phyloP scores from a whole-genome alignment of 108 stramenopile genomes.

The Cylindrotheca closterium region DNA sequence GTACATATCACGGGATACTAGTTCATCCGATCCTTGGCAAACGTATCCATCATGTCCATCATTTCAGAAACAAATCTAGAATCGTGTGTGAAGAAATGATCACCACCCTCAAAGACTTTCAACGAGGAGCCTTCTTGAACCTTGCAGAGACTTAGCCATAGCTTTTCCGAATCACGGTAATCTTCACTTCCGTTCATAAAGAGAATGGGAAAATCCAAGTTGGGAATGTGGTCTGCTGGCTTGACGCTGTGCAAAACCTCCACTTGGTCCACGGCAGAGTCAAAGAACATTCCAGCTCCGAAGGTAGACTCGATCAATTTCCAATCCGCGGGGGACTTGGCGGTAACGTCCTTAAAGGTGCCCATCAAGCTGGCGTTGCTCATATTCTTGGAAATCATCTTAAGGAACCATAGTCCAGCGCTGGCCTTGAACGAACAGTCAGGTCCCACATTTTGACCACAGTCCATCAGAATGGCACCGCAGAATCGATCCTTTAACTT shows the following conservation, averaged over 20 bases:
- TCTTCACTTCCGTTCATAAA: constrained; percentile 64
- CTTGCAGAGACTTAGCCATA: constrained; percentile 49
- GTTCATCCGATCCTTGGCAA: no score
- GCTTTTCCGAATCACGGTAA: constrained; percentile 54
- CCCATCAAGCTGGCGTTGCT: constrained; percentile 41
- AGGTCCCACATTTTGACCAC: constrained; percentile 65
- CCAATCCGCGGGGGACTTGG: constrained; percentile 51
- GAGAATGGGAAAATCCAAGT: constrained; percentile 40
- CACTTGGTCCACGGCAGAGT: constrained; percentile 39
- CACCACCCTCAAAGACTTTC: constrained; percentile 62
- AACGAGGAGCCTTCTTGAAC: constrained; percentile 36
- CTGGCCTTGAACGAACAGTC: constrained; percentile 49
- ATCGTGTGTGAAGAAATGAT: constrained; percentile 65
- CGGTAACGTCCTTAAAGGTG: constrained; percentile 36
- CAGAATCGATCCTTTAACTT: constrained; percentile 33
- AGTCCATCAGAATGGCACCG: constrained; percentile 55
- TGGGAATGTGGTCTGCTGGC: constrained; percentile 48
- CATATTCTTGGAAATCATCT: constrained; percentile 16
- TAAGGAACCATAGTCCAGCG: constrained; percentile 36
- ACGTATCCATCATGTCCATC: constrained; percentile 37
- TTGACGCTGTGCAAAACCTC: constrained; percentile 49
- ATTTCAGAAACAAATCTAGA: constrained; percentile 51
- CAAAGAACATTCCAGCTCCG: constrained; percentile 51
- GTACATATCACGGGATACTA: no score
- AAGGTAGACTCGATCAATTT: constrained; percentile 40